Evolutionary conservation across 371 early-diverging fungal genomes (phyloP).

Genomic region (Dinochytrium kinnereticum): DNA sequence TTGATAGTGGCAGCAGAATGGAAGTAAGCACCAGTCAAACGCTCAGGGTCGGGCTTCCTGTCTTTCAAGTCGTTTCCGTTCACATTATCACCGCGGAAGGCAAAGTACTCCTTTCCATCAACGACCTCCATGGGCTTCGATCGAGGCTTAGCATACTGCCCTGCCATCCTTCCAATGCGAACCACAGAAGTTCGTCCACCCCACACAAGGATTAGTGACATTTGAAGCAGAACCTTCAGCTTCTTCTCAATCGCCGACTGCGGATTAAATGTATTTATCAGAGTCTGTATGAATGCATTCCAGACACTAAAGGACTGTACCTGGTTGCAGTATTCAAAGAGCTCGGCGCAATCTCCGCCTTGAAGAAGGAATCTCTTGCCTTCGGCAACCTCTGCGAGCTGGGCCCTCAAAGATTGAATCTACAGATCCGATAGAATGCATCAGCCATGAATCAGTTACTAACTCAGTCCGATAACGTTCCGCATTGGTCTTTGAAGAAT

Average conservation of each 20-base stretch:
- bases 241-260: constrained; percentile 89
- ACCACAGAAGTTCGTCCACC: constrained; percentile 92
- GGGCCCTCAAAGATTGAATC: constrained; percentile 81
- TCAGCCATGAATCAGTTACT: not conserved
- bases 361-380: constrained; percentile 93
- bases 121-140: constrained; percentile 88
- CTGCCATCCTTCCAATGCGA: constrained; percentile 97
- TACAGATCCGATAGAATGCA: constrained; percentile 35
- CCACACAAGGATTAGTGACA: constrained; percentile 94
- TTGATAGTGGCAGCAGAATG: constrained; percentile 97
- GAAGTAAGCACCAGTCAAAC: constrained; percentile 91
- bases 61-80: constrained; percentile 89
- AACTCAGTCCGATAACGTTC: not conserved
- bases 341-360: constrained; percentile 98
- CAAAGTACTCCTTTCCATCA: constrained; percentile 73
- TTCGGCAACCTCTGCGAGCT: constrained; percentile 86
- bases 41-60: constrained; percentile 92
- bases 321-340: constrained; percentile 94
- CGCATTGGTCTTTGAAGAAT: too few species aligned
- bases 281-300: not conserved
- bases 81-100: constrained; percentile 92
- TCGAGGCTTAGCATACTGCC: constrained; percentile 93
- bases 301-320: constrained; percentile 58
- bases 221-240: constrained; percentile 93
- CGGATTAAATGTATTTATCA: not conserved